Evolutionary conservation across 257 asterid species (phyloP).

Genomic region (Solanum commersonii): DNA sequence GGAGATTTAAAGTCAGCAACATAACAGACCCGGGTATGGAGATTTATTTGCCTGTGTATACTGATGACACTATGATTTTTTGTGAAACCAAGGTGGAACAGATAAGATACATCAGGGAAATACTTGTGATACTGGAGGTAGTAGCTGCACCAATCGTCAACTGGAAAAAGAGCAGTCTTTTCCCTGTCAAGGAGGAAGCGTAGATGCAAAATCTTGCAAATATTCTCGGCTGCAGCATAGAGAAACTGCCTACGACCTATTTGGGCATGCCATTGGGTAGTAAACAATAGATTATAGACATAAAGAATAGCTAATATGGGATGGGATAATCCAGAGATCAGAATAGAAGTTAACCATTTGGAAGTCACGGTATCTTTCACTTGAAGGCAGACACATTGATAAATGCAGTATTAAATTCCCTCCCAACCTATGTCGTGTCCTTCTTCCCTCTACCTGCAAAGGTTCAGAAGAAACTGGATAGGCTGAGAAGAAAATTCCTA

Average conservation of each 20-base stretch:
- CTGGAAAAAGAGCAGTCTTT: not conserved
- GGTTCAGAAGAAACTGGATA: not conserved
- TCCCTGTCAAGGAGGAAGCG: not conserved
- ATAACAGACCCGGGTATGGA: not conserved
- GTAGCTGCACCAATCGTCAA: not conserved
- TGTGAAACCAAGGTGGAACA: not conserved
- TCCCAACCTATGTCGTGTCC: not conserved
- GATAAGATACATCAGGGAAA: not conserved
- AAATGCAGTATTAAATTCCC: too few species aligned
- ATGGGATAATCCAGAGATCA: not conserved
- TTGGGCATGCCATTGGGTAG: not conserved
- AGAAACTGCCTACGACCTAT: not conserved
- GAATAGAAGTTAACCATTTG: not conserved
- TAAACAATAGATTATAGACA: not conserved
- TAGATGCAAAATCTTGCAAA: not conserved
- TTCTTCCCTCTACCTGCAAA: not conserved
- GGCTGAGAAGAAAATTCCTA: not conserved
- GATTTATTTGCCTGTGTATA: not conserved
- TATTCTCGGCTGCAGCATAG: not conserved
- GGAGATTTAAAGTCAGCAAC: not conserved
- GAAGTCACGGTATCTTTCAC: not conserved
- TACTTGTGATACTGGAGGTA: not conserved
- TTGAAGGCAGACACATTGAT: not conserved
- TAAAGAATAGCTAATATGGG: not conserved
- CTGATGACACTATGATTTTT: not conserved